phyloP scores from a whole-genome alignment of 1,139 yeast species.

The Tardiomyces digboiensis region DNA sequence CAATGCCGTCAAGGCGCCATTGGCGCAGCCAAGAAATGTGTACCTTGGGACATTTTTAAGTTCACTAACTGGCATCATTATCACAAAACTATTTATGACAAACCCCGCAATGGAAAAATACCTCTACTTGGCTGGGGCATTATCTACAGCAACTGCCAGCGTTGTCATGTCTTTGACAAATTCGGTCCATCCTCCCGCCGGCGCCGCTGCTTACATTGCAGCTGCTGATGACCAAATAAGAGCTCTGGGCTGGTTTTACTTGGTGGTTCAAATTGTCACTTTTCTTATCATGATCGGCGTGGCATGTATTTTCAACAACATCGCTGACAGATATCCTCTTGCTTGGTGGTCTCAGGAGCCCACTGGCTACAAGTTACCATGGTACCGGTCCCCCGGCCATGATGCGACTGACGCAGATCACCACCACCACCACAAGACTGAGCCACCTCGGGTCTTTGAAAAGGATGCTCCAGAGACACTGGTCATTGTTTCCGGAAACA shows the following conservation, averaged over 20 bases:
- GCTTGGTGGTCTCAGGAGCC: constrained; percentile 49
- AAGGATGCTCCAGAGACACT: not conserved
- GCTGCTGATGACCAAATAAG: constrained; percentile 38
- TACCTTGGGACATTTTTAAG: constrained; percentile 48
- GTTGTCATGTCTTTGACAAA: constrained; percentile 48
- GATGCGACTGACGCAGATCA: not conserved
- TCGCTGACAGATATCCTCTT: constrained; percentile 45
- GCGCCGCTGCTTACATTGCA: constrained; percentile 61
- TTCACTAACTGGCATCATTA: constrained; percentile 44
- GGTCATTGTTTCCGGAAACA: not conserved
- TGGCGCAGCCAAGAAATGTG: constrained; percentile 60
- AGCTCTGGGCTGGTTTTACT: constrained; percentile 57
- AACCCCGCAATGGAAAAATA: constrained; percentile 26
- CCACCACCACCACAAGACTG: no score
- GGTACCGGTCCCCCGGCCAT: not conserved
- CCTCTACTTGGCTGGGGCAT: constrained; percentile 53
- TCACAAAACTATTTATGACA: constrained; percentile 42
- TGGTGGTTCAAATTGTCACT: constrained; percentile 48
- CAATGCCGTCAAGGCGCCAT: constrained; percentile 47
- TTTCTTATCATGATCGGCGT: constrained; percentile 41
- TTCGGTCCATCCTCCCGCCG: constrained; percentile 67
- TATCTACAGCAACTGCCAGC: constrained; percentile 48
- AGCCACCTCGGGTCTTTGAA: not conserved
- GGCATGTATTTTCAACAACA: constrained; percentile 48
- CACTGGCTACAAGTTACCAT: not conserved